phyloP scores from a whole-genome alignment of 1,284 basidiomycete genomes.

The Pseudozyma pruni region DNA sequence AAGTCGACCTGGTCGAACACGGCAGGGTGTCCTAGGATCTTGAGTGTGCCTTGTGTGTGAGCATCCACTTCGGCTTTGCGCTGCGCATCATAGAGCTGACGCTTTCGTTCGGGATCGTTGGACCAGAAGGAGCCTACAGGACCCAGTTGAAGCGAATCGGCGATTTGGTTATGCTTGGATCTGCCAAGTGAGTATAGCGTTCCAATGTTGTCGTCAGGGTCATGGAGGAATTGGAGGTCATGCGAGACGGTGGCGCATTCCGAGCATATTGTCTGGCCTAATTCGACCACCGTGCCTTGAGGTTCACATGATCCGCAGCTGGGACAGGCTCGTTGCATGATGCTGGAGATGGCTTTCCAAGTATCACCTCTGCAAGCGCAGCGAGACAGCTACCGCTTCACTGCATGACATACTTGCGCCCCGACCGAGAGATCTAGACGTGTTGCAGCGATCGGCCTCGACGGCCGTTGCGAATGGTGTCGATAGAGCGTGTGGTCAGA shows the following conservation, averaged over 20 bases:
- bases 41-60: slow-evolving; percentile 17
- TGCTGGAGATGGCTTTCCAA: neutral
- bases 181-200: slow-evolving; percentile 24
- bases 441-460: too few species aligned
- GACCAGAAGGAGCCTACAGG: slow-evolving; percentile 10
- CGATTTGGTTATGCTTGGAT: slow-evolving; percentile 1
- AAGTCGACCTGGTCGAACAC: slow-evolving; percentile 30
- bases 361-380: slow-evolving; percentile 4
- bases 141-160: neutral
- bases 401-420: neutral
- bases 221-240: slow-evolving; percentile 29
- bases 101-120: slow-evolving; percentile 11
- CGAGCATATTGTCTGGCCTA: slow-evolving; percentile 26
- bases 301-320: slow-evolving; percentile 20
- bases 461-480: too few species aligned
- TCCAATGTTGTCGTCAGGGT: slow-evolving; percentile 18
- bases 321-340: slow-evolving; percentile 22
- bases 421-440: too few species aligned
- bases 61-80: slow-evolving; percentile 36
- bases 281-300: slow-evolving; percentile 11
- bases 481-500: too few species aligned
- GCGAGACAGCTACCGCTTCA: neutral
- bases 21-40: slow-evolving; percentile 11
- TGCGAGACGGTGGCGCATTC: slow-evolving; percentile 19
- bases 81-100: slow-evolving; percentile 1